Percentiles rank a stretch among this genome's conserved stretches.
phyloP scores from a whole-genome alignment of 2,329 filamentous ascomycete genomes.

The Raffaelea ambrosiae region DNA sequence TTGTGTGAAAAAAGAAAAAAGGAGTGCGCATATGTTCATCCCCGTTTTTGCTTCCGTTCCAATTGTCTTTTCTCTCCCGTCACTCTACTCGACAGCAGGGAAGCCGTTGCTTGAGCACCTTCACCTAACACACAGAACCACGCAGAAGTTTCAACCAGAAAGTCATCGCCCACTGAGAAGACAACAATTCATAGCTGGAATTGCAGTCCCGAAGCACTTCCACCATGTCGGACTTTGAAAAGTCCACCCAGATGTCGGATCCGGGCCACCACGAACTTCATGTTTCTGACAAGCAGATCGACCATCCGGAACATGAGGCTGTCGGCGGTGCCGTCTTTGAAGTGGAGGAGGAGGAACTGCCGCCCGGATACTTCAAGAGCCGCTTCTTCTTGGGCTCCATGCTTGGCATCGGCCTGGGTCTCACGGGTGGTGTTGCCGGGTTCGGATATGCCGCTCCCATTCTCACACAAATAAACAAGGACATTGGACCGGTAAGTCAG shows the following conservation, averaged over 20 bases:
- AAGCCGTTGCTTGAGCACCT: too few species aligned
- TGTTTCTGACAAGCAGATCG: not conserved
- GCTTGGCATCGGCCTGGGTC: conserved; percentile 6
- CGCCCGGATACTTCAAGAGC: conserved; percentile 6
- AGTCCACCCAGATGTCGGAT: not conserved
- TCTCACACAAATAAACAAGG: conserved; percentile 4
- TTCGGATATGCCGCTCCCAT: conserved; percentile 16
- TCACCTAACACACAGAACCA: too few species aligned
- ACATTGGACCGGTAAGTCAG: conserved; percentile 9
- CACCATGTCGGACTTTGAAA: not conserved
- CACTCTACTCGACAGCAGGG: too few species aligned
- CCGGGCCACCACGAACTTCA: not conserved
- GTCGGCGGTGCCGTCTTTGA: conserved; percentile 5
- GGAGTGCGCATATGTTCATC: too few species aligned
- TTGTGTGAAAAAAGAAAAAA: too few species aligned
- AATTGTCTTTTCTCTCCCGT: too few species aligned
- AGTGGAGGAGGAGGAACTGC: conserved; percentile 6
- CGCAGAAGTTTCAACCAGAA: too few species aligned
- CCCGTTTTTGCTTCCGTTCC: too few species aligned
- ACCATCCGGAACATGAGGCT: not conserved
- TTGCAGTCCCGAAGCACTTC: too few species aligned
- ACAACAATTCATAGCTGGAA: too few species aligned
- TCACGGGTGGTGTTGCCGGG: conserved; percentile 19
- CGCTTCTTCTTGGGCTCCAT: conserved; percentile 8
- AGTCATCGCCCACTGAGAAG: too few species aligned